Evolutionary conservation across 176 grass and related monocot species (phyloP).

Genomic region (Bromus sterilis): DNA sequence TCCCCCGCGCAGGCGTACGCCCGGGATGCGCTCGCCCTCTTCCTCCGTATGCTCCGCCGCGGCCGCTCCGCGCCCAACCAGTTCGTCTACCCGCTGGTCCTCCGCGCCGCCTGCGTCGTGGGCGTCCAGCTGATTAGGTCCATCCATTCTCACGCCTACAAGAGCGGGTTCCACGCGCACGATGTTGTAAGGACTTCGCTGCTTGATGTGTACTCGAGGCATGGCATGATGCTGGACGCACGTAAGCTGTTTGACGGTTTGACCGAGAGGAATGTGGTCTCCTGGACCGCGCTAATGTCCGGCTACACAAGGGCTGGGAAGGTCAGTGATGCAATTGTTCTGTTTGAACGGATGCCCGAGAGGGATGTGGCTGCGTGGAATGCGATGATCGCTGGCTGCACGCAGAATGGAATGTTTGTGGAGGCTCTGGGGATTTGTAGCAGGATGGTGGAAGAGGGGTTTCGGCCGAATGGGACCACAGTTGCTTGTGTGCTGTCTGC

Average conservation of each 20-base stretch:
- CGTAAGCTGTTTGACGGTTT: conserved; percentile 69
- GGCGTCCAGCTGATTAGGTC: conserved; percentile 25
- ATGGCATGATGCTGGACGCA: conserved; percentile 48
- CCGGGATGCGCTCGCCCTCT: conserved; percentile 37
- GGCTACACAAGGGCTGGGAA: conserved; percentile 52
- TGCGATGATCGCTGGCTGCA: conserved; percentile 55
- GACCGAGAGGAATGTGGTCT: conserved; percentile 56
- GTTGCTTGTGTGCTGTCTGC: conserved; percentile 55
- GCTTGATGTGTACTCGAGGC: conserved; percentile 62
- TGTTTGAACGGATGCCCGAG: conserved; percentile 64
- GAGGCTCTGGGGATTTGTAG: conserved; percentile 41
- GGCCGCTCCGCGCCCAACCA: conserved; percentile 49
- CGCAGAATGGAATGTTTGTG: conserved; percentile 55
- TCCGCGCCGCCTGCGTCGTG: conserved; percentile 45
- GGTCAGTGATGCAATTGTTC: conserved; percentile 33
- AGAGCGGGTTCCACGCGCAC: conserved; percentile 44
- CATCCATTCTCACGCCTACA: conserved; percentile 51
- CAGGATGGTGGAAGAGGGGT: conserved; percentile 48
- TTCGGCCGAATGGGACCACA: conserved; percentile 52
- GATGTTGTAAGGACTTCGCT: conserved; percentile 44
- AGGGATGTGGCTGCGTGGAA: conserved; percentile 78
- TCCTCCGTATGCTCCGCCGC: conserved; percentile 56
- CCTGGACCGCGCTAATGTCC: conserved; percentile 65
- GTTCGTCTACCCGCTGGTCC: conserved; percentile 69
- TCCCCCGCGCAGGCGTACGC: background rate